Base-by-base conservation (phyloP, 2,329 filamentous ascomycete genomes). In the Helminthosporium solani region DNA sequence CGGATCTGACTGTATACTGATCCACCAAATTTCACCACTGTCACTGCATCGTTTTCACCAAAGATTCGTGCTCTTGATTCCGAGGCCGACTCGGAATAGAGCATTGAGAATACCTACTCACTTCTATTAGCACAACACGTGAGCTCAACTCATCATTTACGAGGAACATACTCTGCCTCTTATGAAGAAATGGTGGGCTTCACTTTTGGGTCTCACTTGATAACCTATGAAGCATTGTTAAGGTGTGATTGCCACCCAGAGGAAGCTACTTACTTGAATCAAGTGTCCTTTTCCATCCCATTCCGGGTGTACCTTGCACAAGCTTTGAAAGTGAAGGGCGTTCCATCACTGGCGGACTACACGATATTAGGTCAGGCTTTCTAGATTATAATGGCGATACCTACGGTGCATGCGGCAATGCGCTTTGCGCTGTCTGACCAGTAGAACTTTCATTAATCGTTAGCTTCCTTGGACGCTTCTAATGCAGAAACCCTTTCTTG, bases 1-100 rank as follows among this genome's bases (percentile, higher is more conserved):
- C 62, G 54, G 5, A 66, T 65, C 7, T 61, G 51, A 0, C 54
- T 47, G 38, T 46, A 56, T 0, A 48, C 59, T 1, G 3, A 2
- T 14, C 53, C 39, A 1, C 50, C 47, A 19, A 52, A 63, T 3
- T 46, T 45, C 1, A 50, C 47, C 1, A 52, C 20, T 0, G 54
- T 58, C 16, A 53, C 45, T 2, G 48, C 51, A 4, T 40, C 27
- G 9, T 54, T 40, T 2, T 41, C 23, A 7, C 11, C 7, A 4
- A 19, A n/a, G 0, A 3, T 3, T 5, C 20, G 15, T 8, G 8
- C 14, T 2, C 42, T 25, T 3, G 45, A 42, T 7, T 38, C 47
- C 12, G 49, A 27, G 2, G 46, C 40, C 7, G 49, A 5, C 31
- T 63, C 53, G 1, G 44, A 12, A 7, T 50, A 55, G 1, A 63